Percentiles rank a stretch among this genome's conserved stretches.
These are phyloP conservation scores for Aquilaria agallochum DNA, from an alignment of 441 rosid species.

Conservation along the genomic window DNA sequence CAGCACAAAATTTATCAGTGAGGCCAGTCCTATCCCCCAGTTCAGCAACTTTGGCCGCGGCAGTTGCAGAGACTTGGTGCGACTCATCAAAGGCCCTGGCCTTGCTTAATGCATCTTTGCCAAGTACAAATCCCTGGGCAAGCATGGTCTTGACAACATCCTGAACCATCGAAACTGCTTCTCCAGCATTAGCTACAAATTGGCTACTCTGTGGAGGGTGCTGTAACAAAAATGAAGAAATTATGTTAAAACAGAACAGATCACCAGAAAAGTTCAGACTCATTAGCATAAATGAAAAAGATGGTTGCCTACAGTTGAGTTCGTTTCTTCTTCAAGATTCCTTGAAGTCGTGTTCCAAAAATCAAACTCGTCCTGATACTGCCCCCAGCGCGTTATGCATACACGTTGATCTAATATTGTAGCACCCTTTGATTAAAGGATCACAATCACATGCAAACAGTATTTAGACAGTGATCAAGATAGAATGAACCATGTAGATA, in stretches of 20 bases:
- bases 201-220: slow-evolving; percentile 24
- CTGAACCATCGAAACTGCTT: slow-evolving; percentile 56
- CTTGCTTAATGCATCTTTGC: slow-evolving; percentile 56
- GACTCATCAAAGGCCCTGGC: slow-evolving; percentile 57
- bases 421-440: slow-evolving; percentile 46
- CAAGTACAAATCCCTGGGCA: slow-evolving; percentile 45
- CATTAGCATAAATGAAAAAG: not conserved
- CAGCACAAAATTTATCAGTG: slow-evolving; percentile 41
- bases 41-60: slow-evolving; percentile 47
- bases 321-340: slow-evolving; percentile 29
- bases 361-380: slow-evolving; percentile 38
- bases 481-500: no score
- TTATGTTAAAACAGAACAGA: not conserved
- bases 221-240: slow-evolving; percentile 16
- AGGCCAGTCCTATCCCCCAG: slow-evolving; percentile 48
- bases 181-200: slow-evolving; percentile 44
- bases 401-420: slow-evolving; percentile 58
- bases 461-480: not conserved
- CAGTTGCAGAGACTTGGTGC: slow-evolving; percentile 56
- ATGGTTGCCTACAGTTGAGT: slow-evolving; percentile 38
- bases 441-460: slow-evolving; percentile 7
- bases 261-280: not conserved
- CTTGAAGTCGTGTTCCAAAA: slow-evolving; percentile 40
- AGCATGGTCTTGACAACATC: slow-evolving; percentile 55
- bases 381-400: slow-evolving; percentile 71